phyloP scores from a whole-genome alignment of 2,329 filamentous ascomycete species.

The Epichloe festucae region DNA sequence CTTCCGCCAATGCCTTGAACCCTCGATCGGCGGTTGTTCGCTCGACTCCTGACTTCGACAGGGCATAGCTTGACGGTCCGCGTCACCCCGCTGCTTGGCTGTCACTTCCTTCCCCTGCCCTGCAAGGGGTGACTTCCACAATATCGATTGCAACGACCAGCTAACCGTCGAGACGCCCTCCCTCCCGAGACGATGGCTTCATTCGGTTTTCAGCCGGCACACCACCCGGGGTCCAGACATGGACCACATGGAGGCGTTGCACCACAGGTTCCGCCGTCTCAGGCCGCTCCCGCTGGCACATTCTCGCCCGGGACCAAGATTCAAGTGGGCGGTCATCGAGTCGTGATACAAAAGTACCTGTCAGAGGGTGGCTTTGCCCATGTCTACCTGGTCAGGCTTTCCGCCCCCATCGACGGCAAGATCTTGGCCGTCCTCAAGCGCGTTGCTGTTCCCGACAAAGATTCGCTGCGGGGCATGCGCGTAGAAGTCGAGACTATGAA shows the following conservation, averaged over 20 bases:
- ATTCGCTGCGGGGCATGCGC: slow-evolving; percentile 87
- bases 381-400: slow-evolving; percentile 88
- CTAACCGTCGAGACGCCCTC: neutral
- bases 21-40: neutral
- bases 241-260: slow-evolving; percentile 30
- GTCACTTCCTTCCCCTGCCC: neutral
- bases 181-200: slow-evolving; percentile 20
- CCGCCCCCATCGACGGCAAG: slow-evolving; percentile 62
- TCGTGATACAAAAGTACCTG: slow-evolving; percentile 91
- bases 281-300: slow-evolving; percentile 56
- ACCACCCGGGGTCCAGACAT: slow-evolving; percentile 19
- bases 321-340: slow-evolving; percentile 82
- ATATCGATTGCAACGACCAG: neutral
- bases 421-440: slow-evolving; percentile 82
- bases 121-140: neutral
- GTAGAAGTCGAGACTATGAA: slow-evolving; percentile 99
- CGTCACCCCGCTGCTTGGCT: neutral
- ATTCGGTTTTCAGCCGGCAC: slow-evolving; percentile 20
- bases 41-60: neutral
- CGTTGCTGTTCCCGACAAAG: slow-evolving; percentile 93
- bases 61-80: neutral
- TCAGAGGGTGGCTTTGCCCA: slow-evolving; percentile 97
- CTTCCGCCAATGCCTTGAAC: neutral
- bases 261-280: slow-evolving; percentile 15
- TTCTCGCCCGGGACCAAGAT: slow-evolving; percentile 93